Evolutionary conservation across 75 land plant species (phyloP), one percentile per base, ranked within the genome.

Genomic region (Sequoia sempervirens): DNA sequence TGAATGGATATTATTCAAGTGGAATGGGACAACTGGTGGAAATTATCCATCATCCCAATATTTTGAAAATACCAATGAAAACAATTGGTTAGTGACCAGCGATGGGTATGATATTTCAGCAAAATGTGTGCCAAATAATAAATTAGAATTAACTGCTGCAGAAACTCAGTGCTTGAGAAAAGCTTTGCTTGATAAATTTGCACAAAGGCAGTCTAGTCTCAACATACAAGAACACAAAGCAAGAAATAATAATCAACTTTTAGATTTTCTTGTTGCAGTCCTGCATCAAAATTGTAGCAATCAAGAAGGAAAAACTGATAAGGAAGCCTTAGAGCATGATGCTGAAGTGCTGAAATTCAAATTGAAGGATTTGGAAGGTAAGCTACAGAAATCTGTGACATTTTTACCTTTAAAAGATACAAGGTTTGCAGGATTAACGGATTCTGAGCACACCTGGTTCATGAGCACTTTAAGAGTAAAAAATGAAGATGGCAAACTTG

Each of bases 391-490:
- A 20, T 80, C 82, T 50, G 82, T 80, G 36, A 50, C 61, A 53
- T 80, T 80, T 53, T 53, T 80, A 53, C 82, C 82, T 50, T 85
- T 94, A 3, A 93, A 93, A 82, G 95, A 91, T 87, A 83, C 91
- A 28, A 82, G 89, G 17, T 85, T 75, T 79, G 43, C 89, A 14
- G 81, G 80, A 11, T 66, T 80, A 5, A 69, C 96, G 4, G 83
- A 88, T 5, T 46, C 75, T 13, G 93, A 90, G 32, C 86, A 89
- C 81, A 96, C 92, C 23, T 95, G 97, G 98, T 96, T 96, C 91
- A 90, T 94, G 95, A 92, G 94, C 83, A 88, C 93, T 32, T 54
- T 81, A 38, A 36, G 6, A 53, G 61, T 14, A 28, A 81, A 18
- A 12, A 81, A 1, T 38, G 56, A 50, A 50, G 38, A 73, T 45